A percentile compares a stretch with the other conserved stretches of the same genome.
Evolutionary conservation across 306 rosid genomes (phyloP).

Genomic region (Luffa aegyptiaca): DNA sequence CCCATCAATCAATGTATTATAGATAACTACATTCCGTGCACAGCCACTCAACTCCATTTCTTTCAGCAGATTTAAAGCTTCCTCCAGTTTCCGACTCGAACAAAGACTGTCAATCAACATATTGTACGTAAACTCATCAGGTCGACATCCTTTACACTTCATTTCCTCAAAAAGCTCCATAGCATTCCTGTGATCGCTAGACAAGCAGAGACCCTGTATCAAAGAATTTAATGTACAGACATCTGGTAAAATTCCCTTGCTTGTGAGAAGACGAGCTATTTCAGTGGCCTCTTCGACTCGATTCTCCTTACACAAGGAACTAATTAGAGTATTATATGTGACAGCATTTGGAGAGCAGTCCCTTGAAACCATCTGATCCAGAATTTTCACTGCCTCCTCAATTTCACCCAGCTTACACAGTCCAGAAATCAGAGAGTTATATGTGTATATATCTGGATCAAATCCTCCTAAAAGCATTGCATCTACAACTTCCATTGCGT

Average conservation of each 20-base stretch:
- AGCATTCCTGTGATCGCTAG: constrained; percentile 42
- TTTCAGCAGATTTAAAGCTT: constrained; percentile 53
- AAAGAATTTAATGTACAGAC: constrained; percentile 78
- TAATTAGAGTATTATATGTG: constrained; percentile 68
- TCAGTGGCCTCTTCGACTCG: constrained; percentile 69
- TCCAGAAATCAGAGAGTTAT: constrained; percentile 68
- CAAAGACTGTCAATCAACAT: constrained; percentile 67
- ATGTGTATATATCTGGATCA: constrained; percentile 65
- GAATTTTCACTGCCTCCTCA: constrained; percentile 64
- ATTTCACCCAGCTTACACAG: constrained; percentile 61
- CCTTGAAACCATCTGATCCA: constrained; percentile 57
- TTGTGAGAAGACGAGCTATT: constrained; percentile 44
- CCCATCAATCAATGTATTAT: constrained; percentile 77
- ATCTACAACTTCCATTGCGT: constrained; percentile 72
- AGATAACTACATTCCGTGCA: constrained; percentile 62
- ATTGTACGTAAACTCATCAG: constrained; percentile 76
- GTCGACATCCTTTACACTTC: constrained; percentile 59
- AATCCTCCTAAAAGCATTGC: constrained; percentile 70
- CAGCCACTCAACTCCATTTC: constrained; percentile 82
- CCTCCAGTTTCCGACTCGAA: constrained; percentile 41
- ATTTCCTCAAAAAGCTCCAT: constrained; percentile 79
- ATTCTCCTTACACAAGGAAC: constrained; percentile 64
- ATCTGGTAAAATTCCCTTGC: constrained; percentile 75
- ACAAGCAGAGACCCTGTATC: constrained; percentile 69
- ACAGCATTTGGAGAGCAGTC: constrained; percentile 61